Base-by-base conservation (phyloP, 129 eudicot genomes). In the Cynara cardunculus region DNA sequence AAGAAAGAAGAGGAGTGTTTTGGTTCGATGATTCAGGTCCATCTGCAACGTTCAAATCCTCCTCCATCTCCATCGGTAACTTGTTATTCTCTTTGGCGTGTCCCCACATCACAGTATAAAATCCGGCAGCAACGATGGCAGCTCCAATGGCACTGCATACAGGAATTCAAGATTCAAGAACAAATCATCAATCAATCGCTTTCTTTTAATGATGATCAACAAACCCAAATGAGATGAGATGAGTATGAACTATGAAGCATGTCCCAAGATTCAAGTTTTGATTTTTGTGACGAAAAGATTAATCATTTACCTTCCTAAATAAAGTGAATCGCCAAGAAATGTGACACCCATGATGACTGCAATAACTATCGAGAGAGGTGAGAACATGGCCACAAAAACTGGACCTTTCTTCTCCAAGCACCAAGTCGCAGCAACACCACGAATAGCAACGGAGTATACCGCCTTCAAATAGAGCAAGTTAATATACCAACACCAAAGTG, bases 251-350 rank as follows among this genome's bases (percentile, higher is more conserved):
- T 46, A 13, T 46, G 59, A 46, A 46, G 59, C 59, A 46, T 13
- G 19, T 46, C 59, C 18, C 59, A 14, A 46, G 59, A 46, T 53
- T 18, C 22, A 26, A 25, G 27, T 24, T 41, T 2, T 41, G 28
- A 44, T 44, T 22, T 22, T 73, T 73, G 24, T 25, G 65, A 73
- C 2, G 11, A 13, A 46, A 73, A 72, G 9, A 41, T 35, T 14
- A 49, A 37, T 5, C 5, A 61, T 39, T 44, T 82, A 82, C 85
- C 81, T 82, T 69, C 85, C 81, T 74, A 68, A 22, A 66, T 82
- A 10, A 75, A 82, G 76, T 1, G 85, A 62, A 66, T 81, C 85
- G 4, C 81, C 81, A 68, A 75, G 85, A 65, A 75, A 82, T 3
- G 35, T 68, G 72, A 82, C 62, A 18, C 73, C 76, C 76, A 75